Conservation (phyloP, 495 filamentous ascomycete species). For the Aspergillus egyptiacus region DNA sequence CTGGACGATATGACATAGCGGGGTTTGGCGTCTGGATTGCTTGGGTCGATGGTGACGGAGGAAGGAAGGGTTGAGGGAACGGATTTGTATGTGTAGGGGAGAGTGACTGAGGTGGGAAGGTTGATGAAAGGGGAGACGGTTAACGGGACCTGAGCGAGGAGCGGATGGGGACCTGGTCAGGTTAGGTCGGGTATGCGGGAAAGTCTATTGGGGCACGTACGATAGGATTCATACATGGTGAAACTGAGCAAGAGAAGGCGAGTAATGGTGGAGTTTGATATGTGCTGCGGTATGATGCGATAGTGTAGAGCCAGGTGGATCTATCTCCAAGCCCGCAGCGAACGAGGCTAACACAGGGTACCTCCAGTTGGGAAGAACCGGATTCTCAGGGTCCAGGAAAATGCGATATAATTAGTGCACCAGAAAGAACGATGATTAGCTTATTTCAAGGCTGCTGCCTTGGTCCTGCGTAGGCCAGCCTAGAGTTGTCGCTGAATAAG, state of each 20-base stretch:
- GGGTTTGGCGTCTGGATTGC: constrained; percentile 39
- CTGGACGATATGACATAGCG: constrained; percentile 67
- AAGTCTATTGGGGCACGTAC: constrained; percentile 20
- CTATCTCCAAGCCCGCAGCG: too few species aligned
- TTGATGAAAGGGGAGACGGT: constrained; percentile 92
- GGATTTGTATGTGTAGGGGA: constrained; percentile 91
- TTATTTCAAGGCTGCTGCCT: neutral
- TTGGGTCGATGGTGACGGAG: constrained; percentile 55
- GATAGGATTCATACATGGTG: constrained; percentile 42
- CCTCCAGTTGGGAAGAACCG: neutral
- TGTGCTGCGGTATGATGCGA: neutral
- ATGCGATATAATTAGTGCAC: neutral
- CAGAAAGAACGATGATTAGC: neutral
- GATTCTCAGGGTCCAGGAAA: neutral
- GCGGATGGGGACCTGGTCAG: constrained; percentile 65
- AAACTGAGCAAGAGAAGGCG: neutral
- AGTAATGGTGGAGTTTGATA: neutral
- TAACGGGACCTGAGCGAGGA: constrained; percentile 86
- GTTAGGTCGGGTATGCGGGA: constrained; percentile 13
- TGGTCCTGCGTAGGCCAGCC: neutral
- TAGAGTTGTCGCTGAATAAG: constrained; percentile 8
- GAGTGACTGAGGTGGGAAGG: constrained; percentile 81
- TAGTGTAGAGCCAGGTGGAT: neutral
- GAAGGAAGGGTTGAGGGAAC: constrained; percentile 81
- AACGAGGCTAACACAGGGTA: neutral